These are phyloP conservation scores for Dovyalis caffra DNA, from an alignment of 345 rosid species.

Conservation along the genomic window DNA sequence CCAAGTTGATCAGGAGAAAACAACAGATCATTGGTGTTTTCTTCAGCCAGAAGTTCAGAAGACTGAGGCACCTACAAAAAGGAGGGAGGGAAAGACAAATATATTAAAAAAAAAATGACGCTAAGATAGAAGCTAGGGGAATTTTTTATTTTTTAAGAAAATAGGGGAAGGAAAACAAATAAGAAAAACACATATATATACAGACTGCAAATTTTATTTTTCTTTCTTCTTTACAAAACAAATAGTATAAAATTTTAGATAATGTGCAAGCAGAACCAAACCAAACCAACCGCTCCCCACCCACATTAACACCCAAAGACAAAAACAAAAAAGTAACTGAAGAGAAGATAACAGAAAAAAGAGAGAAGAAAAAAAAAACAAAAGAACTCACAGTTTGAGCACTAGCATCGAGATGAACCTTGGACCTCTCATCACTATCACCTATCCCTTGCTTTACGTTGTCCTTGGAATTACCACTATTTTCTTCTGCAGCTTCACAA, in stretches of 20 bases:
- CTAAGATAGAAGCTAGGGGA: not conserved
- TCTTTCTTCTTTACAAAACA: not conserved
- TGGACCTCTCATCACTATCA: slow-evolving; percentile 31
- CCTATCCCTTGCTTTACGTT: slow-evolving; percentile 28
- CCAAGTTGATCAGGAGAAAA: slow-evolving; percentile 59
- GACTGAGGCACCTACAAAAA: slow-evolving; percentile 47
- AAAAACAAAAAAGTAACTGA: too few relatives aligned
- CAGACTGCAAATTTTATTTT: not conserved
- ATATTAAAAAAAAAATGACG: not conserved
- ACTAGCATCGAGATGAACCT: slow-evolving; percentile 28
- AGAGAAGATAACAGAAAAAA: too few relatives aligned
- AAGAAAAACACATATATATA: not conserved
- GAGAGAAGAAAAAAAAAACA: not conserved
- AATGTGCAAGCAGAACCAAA: not conserved
- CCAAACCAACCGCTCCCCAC: too few relatives aligned
- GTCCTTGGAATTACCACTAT: slow-evolving; percentile 24
- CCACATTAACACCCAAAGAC: too few relatives aligned
- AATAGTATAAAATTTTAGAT: not conserved
- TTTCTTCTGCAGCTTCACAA: slow-evolving; percentile 25
- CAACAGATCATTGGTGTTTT: slow-evolving; percentile 42
- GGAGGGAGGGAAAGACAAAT: not conserved
- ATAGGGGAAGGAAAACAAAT: not conserved
- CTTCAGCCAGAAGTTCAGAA: slow-evolving; percentile 56
- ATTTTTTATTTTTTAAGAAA: too few relatives aligned
- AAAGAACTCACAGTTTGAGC: slow-evolving; percentile 40